Evolutionary conservation across 176 grass and related monocot species (phyloP).

Genomic region (Juncus inflexus): DNA sequence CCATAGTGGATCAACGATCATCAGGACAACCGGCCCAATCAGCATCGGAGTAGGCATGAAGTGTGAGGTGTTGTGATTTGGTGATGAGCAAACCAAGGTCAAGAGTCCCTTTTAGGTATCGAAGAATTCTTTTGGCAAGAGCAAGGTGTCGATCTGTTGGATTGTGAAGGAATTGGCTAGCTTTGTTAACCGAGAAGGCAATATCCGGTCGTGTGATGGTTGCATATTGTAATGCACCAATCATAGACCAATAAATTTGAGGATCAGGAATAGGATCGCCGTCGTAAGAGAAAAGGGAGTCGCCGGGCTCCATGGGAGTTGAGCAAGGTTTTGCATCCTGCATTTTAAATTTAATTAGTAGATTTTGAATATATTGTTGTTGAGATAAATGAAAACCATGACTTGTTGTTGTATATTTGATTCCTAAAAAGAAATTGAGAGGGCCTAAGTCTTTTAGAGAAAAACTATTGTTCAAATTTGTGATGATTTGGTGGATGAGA

Average conservation of each 20-base stretch:
- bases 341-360: background rate
- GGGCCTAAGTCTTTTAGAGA: background rate
- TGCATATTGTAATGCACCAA: conserved; percentile 4
- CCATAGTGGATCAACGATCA: background rate
- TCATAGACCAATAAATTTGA: background rate
- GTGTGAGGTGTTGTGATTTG: background rate
- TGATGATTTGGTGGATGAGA: background rate
- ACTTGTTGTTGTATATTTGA: background rate
- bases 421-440: background rate
- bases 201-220: conserved; percentile 21
- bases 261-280: background rate
- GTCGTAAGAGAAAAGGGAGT: background rate
- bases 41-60: background rate
- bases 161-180: conserved; percentile 5
- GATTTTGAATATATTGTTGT: background rate
- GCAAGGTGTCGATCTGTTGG: background rate
- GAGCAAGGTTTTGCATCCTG: background rate
- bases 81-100: background rate
- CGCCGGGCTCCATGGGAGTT: background rate
- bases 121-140: background rate
- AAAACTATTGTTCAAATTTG: background rate
- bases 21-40: background rate
- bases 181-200: conserved; percentile 17
- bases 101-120: background rate
- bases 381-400: background rate